Percentiles rank a stretch among this genome's conserved stretches.
These are phyloP conservation scores for Crithidia expoeki DNA, from an alignment of 208 protist genomes.

Conservation along the genomic window DNA sequence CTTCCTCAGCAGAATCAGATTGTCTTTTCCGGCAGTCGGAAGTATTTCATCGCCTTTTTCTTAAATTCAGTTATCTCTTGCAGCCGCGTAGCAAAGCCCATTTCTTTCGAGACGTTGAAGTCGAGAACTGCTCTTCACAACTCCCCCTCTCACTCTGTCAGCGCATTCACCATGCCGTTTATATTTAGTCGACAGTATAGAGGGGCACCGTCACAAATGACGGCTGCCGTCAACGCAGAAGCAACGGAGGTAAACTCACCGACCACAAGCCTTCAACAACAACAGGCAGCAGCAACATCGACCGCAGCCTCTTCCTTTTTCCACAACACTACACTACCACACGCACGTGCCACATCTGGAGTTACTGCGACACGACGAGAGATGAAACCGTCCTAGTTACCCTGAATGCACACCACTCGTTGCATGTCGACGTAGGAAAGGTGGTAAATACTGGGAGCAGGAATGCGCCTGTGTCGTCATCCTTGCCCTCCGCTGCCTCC, in stretches of 20 bases:
- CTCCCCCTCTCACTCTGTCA: no score
- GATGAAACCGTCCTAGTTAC: constrained; percentile 34
- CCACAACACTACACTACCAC: neutral
- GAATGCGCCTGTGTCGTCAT: neutral
- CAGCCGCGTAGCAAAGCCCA: no score
- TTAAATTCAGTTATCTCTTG: no score
- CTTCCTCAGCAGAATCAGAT: no score
- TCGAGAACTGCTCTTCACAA: no score
- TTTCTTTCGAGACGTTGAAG: no score
- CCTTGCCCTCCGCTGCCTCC: neutral
- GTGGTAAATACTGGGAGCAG: neutral
- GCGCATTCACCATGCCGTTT: neutral
- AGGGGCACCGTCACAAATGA: neutral
- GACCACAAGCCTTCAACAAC: neutral
- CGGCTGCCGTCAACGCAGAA: neutral
- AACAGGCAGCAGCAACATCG: neutral
- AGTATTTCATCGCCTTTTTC: no score
- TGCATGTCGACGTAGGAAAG: constrained; percentile 27
- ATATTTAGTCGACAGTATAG: neutral
- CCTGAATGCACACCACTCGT: constrained; percentile 27
- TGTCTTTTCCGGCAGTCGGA: no score
- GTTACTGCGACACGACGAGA: constrained; percentile 14
- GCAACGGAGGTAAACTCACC: neutral
- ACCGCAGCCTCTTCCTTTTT: neutral
- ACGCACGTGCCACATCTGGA: constrained; percentile 33